Percentiles rank a stretch among this genome's conserved stretches.
Evolutionary conservation across 129 eudicot species (phyloP).

Genomic region (Flaveria robusta): DNA sequence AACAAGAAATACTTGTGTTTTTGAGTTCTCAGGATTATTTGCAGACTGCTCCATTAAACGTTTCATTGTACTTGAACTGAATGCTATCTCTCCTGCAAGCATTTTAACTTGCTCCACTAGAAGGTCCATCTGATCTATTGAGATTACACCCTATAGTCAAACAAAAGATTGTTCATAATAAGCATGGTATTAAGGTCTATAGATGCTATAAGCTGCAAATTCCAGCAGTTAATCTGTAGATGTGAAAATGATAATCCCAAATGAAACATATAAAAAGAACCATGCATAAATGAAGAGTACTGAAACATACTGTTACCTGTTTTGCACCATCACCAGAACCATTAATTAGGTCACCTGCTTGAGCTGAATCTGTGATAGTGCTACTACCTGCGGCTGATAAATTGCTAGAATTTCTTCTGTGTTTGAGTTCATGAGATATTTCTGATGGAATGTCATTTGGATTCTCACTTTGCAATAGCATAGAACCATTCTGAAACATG

Average conservation of each 20-base stretch:
- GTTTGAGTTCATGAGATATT: conserved; percentile 33
- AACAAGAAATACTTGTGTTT: conserved; percentile 49
- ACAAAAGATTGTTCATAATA: conserved; percentile 13
- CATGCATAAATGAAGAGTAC: conserved; percentile 18
- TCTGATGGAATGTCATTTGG: conserved; percentile 44
- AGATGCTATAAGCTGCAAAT: background rate
- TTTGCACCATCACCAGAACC: conserved; percentile 63
- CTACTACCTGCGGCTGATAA: conserved; percentile 77
- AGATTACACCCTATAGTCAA: conserved; percentile 44
- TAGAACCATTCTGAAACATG: conserved; percentile 43
- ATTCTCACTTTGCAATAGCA: conserved; percentile 56
- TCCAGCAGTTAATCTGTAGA: conserved; percentile 7
- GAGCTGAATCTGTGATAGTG: conserved; percentile 70
- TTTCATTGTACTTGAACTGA: conserved; percentile 60
- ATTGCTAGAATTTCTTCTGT: conserved; percentile 59
- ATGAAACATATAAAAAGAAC: background rate
- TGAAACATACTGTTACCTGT: conserved; percentile 49
- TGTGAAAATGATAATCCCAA: background rate
- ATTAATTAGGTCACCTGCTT: conserved; percentile 72
- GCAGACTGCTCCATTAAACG: conserved; percentile 57
- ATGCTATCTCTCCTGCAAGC: conserved; percentile 68
- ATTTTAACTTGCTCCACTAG: conserved; percentile 61
- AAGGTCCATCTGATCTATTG: conserved; percentile 63
- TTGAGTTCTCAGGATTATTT: conserved; percentile 72
- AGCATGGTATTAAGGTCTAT: conserved; percentile 9